A percentile compares a stretch with the other conserved stretches of the same genome.
Conservation (phyloP, 139 green algal species). For the Pseudopediastrum boryanum region DNA sequence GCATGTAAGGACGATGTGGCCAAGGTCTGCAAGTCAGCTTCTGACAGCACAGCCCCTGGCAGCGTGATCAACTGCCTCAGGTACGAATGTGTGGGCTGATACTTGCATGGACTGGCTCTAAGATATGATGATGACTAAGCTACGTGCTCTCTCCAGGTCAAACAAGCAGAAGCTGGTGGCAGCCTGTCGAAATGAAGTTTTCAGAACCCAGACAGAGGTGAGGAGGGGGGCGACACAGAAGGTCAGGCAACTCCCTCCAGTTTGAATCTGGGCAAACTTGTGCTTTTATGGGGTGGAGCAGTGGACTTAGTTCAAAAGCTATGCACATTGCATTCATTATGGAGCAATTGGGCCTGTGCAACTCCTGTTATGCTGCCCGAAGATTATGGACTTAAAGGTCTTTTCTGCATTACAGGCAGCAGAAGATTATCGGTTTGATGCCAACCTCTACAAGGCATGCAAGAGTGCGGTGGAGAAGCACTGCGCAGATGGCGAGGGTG, state of each 20-base stretch:
- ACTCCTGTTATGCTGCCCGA: background rate
- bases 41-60: conserved; percentile 41
- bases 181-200: conserved; percentile 62
- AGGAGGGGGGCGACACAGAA: too few relatives aligned
- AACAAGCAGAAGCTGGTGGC: conserved; percentile 51
- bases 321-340: too few relatives aligned
- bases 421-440: conserved; percentile 73
- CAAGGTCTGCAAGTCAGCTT: conserved; percentile 62
- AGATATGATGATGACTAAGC: background rate
- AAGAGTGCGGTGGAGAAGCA: conserved; percentile 52
- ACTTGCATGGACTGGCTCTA: background rate
- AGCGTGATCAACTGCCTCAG: conserved; percentile 67
- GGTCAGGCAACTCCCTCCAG: too few relatives aligned
- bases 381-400: too few relatives aligned
- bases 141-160: conserved; percentile 39
- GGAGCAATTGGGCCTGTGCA: background rate
- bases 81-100: conserved; percentile 34
- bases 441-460: conserved; percentile 64
- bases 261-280: too few relatives aligned
- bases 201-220: conserved; percentile 58
- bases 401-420: too few relatives aligned
- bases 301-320: too few relatives aligned
- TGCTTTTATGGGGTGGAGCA: too few relatives aligned
- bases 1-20: conserved; percentile 75
- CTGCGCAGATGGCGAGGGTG: conserved; percentile 63